These are phyloP conservation scores for Ophiocordyceps camponoti-saundersi DNA, from an alignment of 2,329 filamentous ascomycete genomes.

Conservation along the genomic window DNA sequence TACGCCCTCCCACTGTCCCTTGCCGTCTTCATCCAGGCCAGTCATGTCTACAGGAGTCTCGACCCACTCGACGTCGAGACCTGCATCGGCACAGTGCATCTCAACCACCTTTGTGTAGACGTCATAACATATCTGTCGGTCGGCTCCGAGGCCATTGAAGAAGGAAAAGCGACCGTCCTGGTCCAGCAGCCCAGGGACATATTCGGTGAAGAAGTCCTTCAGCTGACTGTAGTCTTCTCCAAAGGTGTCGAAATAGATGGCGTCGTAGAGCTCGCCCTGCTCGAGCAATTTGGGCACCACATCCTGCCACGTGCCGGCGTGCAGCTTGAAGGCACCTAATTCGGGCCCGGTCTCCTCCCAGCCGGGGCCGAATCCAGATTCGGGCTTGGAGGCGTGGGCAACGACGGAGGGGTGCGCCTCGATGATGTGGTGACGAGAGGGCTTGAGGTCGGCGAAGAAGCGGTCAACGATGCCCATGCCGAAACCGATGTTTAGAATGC, in stretches of 20 bases:
- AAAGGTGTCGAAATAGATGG: constrained; percentile 96
- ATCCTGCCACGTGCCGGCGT: constrained; percentile 62
- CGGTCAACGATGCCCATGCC: constrained; percentile 81
- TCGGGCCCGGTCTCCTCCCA: constrained; percentile 40
- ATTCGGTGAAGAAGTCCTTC: constrained; percentile 73
- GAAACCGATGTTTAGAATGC: constrained; percentile 73
- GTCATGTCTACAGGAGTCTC: constrained; percentile 56
- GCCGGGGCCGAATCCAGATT: constrained; percentile 31
- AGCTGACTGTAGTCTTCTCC: constrained; percentile 84
- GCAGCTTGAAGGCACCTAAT: constrained; percentile 55
- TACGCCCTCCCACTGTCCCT: constrained; percentile 76
- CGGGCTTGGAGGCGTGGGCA: constrained; percentile 34
- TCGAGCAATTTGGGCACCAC: constrained; percentile 52
- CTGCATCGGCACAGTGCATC: constrained; percentile 76
- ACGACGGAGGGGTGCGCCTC: constrained; percentile 72
- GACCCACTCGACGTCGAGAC: constrained; percentile 78
- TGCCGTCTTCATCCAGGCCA: constrained; percentile 44
- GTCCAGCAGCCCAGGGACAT: constrained; percentile 64
- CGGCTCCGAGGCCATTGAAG: constrained; percentile 83
- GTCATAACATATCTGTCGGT: constrained; percentile 86
- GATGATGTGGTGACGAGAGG: constrained; percentile 63
- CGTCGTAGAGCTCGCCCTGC: constrained; percentile 57
- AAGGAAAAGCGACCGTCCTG: constrained; percentile 63
- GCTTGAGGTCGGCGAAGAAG: constrained; percentile 53
- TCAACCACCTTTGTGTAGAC: constrained; percentile 88